phyloP scores from a whole-genome alignment of 192 early-diverging fungal species.

The Backusella tuberculispora region DNA sequence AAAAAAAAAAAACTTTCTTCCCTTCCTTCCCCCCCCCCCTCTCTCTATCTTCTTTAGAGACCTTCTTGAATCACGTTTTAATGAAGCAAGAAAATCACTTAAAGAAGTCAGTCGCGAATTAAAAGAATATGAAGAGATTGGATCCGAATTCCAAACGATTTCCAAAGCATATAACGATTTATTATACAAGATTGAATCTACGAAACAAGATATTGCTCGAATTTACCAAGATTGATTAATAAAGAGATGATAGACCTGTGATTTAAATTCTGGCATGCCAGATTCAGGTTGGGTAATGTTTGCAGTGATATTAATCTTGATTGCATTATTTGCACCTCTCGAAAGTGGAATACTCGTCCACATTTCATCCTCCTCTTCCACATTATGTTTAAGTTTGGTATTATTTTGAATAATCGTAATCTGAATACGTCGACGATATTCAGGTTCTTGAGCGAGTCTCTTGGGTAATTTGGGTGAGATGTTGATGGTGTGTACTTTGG shows the following conservation, averaged over 20 bases:
- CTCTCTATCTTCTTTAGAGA: no score
- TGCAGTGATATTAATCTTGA: conserved; percentile 26
- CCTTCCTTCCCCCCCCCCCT: no score
- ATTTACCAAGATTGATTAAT: conserved; percentile 53
- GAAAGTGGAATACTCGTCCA: conserved; percentile 19
- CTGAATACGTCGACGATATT: conserved; percentile 13
- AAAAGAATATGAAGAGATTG: neutral
- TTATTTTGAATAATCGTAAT: conserved; percentile 23
- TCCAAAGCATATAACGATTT: neutral
- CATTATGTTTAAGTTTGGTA: conserved; percentile 5
- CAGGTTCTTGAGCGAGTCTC: neutral
- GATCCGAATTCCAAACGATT: neutral
- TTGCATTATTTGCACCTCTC: conserved; percentile 17
- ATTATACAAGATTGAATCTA: conserved; percentile 7
- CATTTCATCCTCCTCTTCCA: neutral
- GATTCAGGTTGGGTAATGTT: conserved; percentile 23
- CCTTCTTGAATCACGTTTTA: neutral
- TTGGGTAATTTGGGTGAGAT: conserved; percentile 23
- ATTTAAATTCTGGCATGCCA: conserved; percentile 10
- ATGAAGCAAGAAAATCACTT: neutral
- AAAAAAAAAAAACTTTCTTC: no score
- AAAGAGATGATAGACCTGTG: conserved; percentile 27
- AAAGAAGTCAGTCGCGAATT: neutral
- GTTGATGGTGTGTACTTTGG: conserved; percentile 19
- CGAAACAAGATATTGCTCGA: neutral